A percentile compares a stretch with the other conserved stretches of the same genome.
These are phyloP conservation scores for Knoxdaviesia proteae DNA, from an alignment of 2,329 filamentous ascomycete genomes.

Conservation along the genomic window DNA sequence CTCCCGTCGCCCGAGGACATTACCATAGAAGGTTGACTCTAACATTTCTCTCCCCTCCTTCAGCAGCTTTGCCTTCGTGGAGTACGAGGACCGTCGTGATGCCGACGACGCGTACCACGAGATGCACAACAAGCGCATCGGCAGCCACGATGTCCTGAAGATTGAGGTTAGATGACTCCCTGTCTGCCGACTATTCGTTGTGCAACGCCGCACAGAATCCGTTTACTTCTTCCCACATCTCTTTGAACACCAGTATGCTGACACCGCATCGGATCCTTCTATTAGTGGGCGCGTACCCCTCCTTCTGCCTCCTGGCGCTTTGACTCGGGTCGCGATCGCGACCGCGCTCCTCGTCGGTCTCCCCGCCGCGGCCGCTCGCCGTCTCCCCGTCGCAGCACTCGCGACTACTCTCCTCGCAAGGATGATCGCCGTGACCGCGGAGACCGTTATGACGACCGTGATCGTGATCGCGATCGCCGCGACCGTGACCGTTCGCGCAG, in stretches of 20 bases:
- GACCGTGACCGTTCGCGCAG: conserved; percentile 56
- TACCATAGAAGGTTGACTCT: not conserved
- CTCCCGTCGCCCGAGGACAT: too few species aligned
- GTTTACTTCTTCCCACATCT: not conserved
- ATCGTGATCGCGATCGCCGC: conserved; percentile 54
- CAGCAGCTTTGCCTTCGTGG: conserved; percentile 79
- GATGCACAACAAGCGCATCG: conserved; percentile 99
- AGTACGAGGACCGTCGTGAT: conserved; percentile 96
- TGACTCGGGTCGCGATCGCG: conserved; percentile 68
- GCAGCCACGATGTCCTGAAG: conserved; percentile 85
- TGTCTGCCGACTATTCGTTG: too few species aligned
- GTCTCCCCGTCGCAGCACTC: conserved; percentile 53
- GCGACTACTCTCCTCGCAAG: conserved; percentile 73
- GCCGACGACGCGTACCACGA: conserved; percentile 98
- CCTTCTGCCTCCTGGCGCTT: conserved; percentile 98
- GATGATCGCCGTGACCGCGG: conserved; percentile 60
- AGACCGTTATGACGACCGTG: conserved; percentile 59
- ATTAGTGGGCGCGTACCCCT: conserved; percentile 89
- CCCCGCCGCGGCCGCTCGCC: conserved; percentile 53
- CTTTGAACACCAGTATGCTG: not conserved
- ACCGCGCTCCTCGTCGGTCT: conserved; percentile 39
- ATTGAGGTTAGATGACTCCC: conserved; percentile 55
- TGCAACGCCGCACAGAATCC: not conserved
- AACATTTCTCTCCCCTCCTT: not conserved
- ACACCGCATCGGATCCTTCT: not conserved